Evolutionary conservation across 768 basidiomycete genomes (phyloP), one percentile per base, ranked within the genome.

Genomic region (Lactarius trivialis): DNA sequence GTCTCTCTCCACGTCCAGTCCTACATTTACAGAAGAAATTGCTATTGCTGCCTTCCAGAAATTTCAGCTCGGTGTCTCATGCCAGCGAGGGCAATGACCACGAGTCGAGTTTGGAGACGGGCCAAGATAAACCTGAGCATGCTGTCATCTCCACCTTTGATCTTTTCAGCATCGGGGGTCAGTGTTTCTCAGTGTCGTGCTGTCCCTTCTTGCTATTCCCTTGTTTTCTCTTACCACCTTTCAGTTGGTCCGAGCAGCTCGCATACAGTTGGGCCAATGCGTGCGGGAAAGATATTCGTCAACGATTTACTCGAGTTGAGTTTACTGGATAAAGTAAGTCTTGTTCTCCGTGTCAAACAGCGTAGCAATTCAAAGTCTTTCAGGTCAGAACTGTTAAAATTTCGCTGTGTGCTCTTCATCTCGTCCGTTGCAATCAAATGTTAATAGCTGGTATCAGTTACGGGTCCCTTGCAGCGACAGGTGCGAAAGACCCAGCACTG

Each of bases 101-200:
- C 19, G 24, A 43, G 21, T 51, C 57, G 4, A 49, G 32, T 54
- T 21, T 24, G 33, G 51, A 62, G 37, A 33, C 36, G 17, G 59
- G 30, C 14, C 56, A 37, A 52, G 60, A 33, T 26, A 61, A 53
- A 55, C 68, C 68, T 21, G 86, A 91, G 56, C 92, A 94, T 77
- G 93, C 93, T 6, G 93, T 95, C 66, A 94, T 96, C 58, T 93
- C 91, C 1, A 85, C 93, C 0, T 96, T 95, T 70, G 94, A 97
- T 73, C 77, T 96, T 56, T 95, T 96, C 77, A 90, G 87, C 68
- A 89, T 95, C 65, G 93, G 93, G 62, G 90, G 89, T 88, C 67
- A 66, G 84, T 72, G 17, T 37, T 17, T 53, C 43, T 88, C 68
- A 65, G 83, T 72, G 17, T 37, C 17, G 53, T 45, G 45, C 21